phyloP scores from a whole-genome alignment of 768 basidiomycete genomes.

The Crepidotus variabilis region DNA sequence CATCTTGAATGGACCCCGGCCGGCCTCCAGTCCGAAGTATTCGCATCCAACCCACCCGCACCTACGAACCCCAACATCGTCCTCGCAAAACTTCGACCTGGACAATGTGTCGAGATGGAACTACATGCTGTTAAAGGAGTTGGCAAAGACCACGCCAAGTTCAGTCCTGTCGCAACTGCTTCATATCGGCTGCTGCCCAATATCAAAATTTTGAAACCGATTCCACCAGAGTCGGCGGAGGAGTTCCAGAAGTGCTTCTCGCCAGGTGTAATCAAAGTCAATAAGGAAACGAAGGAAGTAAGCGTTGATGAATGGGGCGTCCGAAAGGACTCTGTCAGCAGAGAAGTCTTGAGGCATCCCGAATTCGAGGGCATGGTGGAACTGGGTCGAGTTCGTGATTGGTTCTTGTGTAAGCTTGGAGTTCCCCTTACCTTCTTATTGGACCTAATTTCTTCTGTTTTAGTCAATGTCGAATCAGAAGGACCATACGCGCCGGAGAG shows the following conservation, averaged over 20 bases:
- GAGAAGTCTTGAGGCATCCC: slow-evolving; percentile 89
- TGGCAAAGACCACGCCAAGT: slow-evolving; percentile 96
- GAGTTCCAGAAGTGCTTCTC: slow-evolving; percentile 91
- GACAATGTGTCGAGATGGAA: slow-evolving; percentile 82
- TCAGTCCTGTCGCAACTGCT: slow-evolving; percentile 94
- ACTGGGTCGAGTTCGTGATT: slow-evolving; percentile 83
- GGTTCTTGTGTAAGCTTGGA: slow-evolving; percentile 76
- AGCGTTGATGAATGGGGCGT: slow-evolving; percentile 62
- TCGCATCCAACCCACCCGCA: slow-evolving; percentile 49
- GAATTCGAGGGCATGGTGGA: slow-evolving; percentile 86
- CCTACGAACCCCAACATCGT: slow-evolving; percentile 83
- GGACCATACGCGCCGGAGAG: slow-evolving; percentile 85
- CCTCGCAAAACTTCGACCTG: slow-evolving; percentile 87
- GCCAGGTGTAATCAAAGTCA: slow-evolving; percentile 68
- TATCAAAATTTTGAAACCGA: slow-evolving; percentile 71
- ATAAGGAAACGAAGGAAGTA: slow-evolving; percentile 53
- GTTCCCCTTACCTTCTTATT: not conserved
- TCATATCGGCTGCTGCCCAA: slow-evolving; percentile 91
- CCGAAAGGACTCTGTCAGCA: slow-evolving; percentile 83
- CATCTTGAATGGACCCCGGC: slow-evolving; percentile 76
- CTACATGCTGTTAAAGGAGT: slow-evolving; percentile 90
- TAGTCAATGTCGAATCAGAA: slow-evolving; percentile 89
- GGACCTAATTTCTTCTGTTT: not conserved
- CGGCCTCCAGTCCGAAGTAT: slow-evolving; percentile 71
- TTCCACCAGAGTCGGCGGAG: slow-evolving; percentile 70